These are phyloP conservation scores for Lojkania enalia DNA, from an alignment of 2,329 filamentous ascomycete species.

Conservation along the genomic window DNA sequence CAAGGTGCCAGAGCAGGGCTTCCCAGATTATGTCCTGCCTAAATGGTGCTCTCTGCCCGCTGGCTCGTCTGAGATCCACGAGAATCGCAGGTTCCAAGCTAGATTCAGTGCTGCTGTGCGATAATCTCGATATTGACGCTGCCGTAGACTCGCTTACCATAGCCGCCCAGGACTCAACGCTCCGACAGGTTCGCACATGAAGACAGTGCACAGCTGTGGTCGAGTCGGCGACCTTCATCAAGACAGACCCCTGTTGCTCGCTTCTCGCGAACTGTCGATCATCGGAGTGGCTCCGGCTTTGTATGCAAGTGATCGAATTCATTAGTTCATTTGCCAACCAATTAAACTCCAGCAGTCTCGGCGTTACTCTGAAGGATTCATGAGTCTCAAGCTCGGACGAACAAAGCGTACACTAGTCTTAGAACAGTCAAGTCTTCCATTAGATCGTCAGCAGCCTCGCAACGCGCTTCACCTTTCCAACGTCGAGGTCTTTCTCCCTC, in stretches of 20 bases:
- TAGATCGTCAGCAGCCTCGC: too few relatives aligned
- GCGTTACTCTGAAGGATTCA: background rate
- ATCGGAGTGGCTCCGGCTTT: constrained; percentile 4
- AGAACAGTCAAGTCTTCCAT: background rate
- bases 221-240: constrained; percentile 33
- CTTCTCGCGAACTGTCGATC: constrained; percentile 4
- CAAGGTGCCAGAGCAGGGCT: too few relatives aligned
- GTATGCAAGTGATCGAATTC: constrained; percentile 3
- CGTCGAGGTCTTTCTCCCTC: too few relatives aligned
- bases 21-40: too few relatives aligned
- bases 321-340: background rate
- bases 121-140: constrained; percentile 1
- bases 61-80: too few relatives aligned
- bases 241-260: background rate
- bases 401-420: background rate
- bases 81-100: background rate
- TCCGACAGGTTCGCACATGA: constrained; percentile 10
- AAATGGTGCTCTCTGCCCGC: too few relatives aligned
- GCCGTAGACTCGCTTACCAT: background rate
- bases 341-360: background rate
- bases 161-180: constrained; percentile 2
- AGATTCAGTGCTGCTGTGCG: constrained; percentile 10
- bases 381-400: too few relatives aligned
- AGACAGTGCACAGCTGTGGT: constrained; percentile 25
- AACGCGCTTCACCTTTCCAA: too few relatives aligned